Conservation (phyloP, 1,284 basidiomycete species). For the Microbotryum lychnidis-dioicae region DNA sequence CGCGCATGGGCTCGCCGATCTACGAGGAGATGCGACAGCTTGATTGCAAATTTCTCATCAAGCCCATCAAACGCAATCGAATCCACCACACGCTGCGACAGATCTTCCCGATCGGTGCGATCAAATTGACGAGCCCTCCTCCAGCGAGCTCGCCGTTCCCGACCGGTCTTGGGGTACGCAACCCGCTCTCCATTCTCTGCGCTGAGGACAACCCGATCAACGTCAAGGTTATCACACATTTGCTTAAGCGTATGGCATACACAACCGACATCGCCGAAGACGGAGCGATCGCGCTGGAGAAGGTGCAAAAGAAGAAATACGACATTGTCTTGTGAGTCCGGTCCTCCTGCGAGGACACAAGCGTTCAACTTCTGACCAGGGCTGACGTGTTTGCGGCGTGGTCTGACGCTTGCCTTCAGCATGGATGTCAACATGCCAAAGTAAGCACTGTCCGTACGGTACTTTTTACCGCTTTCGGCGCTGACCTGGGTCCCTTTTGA, state of each 20-base stretch:
- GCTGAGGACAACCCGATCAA: slow-evolving; percentile 30
- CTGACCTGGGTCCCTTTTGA: no score
- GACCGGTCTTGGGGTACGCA: slow-evolving; percentile 11
- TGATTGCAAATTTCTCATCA: slow-evolving; percentile 29
- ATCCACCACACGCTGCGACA: slow-evolving; percentile 27
- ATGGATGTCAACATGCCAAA: slow-evolving; percentile 32
- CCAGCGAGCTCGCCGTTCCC: slow-evolving; percentile 19
- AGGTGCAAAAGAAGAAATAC: slow-evolving; percentile 25
- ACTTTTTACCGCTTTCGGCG: no score
- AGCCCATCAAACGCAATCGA: slow-evolving; percentile 30
- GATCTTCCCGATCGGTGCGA: slow-evolving; percentile 21
- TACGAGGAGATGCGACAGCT: slow-evolving; percentile 27
- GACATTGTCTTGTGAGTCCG: slow-evolving; percentile 20
- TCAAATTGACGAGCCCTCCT: not conserved
- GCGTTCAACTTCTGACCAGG: no score
- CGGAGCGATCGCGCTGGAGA: slow-evolving; percentile 22
- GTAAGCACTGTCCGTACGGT: no score
- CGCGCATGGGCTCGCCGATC: slow-evolving; percentile 28
- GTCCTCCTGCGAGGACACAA: not conserved
- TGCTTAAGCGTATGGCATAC: slow-evolving; percentile 27
- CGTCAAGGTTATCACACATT: slow-evolving; percentile 28
- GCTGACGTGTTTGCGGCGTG: no score
- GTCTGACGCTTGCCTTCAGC: not conserved
- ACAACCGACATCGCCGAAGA: slow-evolving; percentile 22
- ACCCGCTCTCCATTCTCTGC: slow-evolving; percentile 23